Evolutionary conservation across 1,284 basidiomycete species (phyloP), one percentile per base, ranked within the genome.

Genomic region (Gastroboletus turbinatus): DNA sequence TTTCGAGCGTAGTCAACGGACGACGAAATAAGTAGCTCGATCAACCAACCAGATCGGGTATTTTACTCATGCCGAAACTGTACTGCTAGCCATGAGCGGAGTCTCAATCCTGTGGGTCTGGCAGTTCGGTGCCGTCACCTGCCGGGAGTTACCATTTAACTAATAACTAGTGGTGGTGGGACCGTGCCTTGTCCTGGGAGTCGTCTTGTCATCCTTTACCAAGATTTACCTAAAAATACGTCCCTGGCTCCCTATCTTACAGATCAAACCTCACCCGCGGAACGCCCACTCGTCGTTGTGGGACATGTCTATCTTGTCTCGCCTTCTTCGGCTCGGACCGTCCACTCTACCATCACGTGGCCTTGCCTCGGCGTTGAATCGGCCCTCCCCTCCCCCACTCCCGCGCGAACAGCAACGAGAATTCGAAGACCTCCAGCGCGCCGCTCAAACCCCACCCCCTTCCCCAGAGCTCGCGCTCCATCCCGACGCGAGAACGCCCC

Each of bases 341-440:
- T 36, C 17, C 35, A 4, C 16, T n/a, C 29, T 29, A 10, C 30
- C 30, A 4, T 9, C 17, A 2, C 67, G 60, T 11, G 11, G 25
- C 4, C 53, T 58, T 25, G 21, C 51, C 6, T 64, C 77, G 32
- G 76, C 69, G 2, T 66, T 86, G 38, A 77, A 75, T 52, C 79
- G 83, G 1, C 88, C 90, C 0, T 73, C 82, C 0, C 90, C 90
- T 1, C 85, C 84, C 5, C 80, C 86, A 0, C 80, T 92, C n/a
- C 87, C 90, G 3, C 75, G 75, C 9, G 78, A 80, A 19, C 80
- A 88, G 57, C 90, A 92, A 65, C 81, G 81, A 35, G 88, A 92
- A 69, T 92, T 92, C 57, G 88, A 92, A 65, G 78, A 84, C 23
- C 84, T 91, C 38, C 79, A 87, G 57, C 82, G 85, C 43, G 74